phyloP scores from a whole-genome alignment of 1,284 basidiomycete species.

The Phenoliferia sp. region DNA sequence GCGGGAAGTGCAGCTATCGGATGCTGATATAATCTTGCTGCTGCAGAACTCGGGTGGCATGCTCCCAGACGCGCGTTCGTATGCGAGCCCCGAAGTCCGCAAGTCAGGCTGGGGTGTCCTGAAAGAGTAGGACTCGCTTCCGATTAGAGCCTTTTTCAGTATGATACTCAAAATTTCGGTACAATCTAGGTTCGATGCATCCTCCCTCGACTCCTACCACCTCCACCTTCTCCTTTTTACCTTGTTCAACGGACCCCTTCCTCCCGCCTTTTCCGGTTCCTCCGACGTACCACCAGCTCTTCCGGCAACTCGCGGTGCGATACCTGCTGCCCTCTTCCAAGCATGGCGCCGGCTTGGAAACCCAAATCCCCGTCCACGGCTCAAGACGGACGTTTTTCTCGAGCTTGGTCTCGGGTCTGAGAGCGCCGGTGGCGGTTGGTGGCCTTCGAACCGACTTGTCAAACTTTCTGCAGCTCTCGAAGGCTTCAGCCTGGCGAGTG shows the following conservation, averaged over 20 bases:
- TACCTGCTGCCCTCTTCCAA: conserved; percentile 72
- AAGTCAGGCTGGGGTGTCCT: conserved; percentile 76
- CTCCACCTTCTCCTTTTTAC: conserved; percentile 77
- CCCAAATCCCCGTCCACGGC: conserved; percentile 73
- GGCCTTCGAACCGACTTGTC: conserved; percentile 74
- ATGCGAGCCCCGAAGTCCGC: conserved; percentile 79
- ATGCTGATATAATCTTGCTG: neutral
- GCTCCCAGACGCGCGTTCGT: conserved; percentile 42
- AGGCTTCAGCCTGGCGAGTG: conserved; percentile 75
- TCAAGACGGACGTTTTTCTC: conserved; percentile 71
- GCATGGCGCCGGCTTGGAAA: conserved; percentile 82
- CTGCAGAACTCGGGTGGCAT: conserved; percentile 54
- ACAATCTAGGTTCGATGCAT: conserved; percentile 63
- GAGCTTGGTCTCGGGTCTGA: conserved; percentile 58
- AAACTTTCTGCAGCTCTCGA: conserved; percentile 81
- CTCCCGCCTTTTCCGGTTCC: conserved; percentile 55
- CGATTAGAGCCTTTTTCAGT: neutral
- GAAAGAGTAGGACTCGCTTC: conserved; percentile 61
- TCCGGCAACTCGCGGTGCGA: conserved; percentile 57
- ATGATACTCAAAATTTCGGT: neutral
- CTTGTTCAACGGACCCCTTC: conserved; percentile 76
- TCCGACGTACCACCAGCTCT: conserved; percentile 64
- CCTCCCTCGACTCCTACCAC: conserved; percentile 75
- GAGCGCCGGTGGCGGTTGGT: conserved; percentile 65
- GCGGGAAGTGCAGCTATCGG: neutral